phyloP scores from a whole-genome alignment of 805 yeast species.

The Wickerhamia fluorescens region DNA sequence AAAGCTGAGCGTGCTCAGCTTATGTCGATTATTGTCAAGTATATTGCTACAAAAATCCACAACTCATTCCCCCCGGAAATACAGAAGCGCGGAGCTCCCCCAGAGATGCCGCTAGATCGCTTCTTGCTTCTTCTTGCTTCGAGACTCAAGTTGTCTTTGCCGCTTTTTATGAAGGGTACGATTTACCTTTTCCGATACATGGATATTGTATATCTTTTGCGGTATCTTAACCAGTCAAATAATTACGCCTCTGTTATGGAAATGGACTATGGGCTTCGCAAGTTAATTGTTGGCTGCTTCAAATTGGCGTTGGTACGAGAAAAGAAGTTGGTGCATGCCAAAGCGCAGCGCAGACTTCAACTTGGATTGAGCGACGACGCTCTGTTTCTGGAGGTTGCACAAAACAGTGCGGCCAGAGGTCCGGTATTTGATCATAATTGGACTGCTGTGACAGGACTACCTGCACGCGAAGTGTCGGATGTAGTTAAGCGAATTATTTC shows the following conservation, averaged over 20 bases:
- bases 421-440: slow-evolving; percentile 19
- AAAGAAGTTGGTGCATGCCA: slow-evolving; percentile 9
- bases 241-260: slow-evolving; percentile 37
- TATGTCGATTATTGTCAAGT: slow-evolving; percentile 37
- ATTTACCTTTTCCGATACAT: slow-evolving; percentile 39
- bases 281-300: slow-evolving; percentile 36
- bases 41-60: slow-evolving; percentile 35
- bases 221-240: slow-evolving; percentile 40
- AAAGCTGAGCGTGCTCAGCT: slow-evolving; percentile 27
- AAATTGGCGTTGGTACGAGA: slow-evolving; percentile 31
- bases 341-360: too few species aligned
- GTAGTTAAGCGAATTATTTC: slow-evolving; percentile 29
- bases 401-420: not conserved
- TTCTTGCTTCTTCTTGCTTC: slow-evolving; percentile 31
- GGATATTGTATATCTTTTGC: slow-evolving; percentile 38
- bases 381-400: too few species aligned
- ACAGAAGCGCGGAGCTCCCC: slow-evolving; percentile 13
- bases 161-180: slow-evolving; percentile 33
- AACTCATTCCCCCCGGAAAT: slow-evolving; percentile 38
- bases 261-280: slow-evolving; percentile 36
- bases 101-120: slow-evolving; percentile 33
- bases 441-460: slow-evolving; percentile 31
- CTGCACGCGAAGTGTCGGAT: slow-evolving; percentile 26
- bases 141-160: slow-evolving; percentile 28
- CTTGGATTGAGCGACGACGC: too few species aligned